Evolutionary conservation across 768 basidiomycete species (phyloP).

Genomic region (Phylloporus sp.): DNA sequence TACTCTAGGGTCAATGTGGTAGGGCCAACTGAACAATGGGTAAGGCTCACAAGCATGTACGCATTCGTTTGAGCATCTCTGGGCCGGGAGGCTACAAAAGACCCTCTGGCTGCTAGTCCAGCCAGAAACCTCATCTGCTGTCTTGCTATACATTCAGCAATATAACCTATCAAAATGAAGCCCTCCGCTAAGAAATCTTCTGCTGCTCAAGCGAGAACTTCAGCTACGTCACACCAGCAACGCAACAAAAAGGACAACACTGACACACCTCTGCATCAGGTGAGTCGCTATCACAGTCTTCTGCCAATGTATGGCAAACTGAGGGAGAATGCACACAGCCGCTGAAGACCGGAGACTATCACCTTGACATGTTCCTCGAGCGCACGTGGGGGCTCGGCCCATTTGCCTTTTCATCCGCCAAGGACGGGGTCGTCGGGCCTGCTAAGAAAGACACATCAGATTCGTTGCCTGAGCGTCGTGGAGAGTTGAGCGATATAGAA

Average conservation of each 20-base stretch:
- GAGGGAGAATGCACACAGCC: neutral
- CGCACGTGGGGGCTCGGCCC: constrained; percentile 29
- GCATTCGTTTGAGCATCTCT: neutral
- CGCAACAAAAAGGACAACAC: too few relatives aligned
- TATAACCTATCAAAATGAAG: neutral
- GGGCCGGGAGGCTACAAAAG: neutral
- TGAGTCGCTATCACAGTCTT: neutral
- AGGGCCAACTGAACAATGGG: neutral
- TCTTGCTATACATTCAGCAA: neutral
- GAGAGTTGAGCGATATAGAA: neutral
- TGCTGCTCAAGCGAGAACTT: too few relatives aligned
- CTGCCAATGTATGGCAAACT: neutral
- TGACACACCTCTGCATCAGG: too few relatives aligned
- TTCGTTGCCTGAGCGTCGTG: neutral
- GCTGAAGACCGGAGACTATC: constrained; percentile 35
- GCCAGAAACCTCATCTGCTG: neutral
- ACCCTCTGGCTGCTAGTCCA: neutral
- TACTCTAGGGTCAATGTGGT: neutral
- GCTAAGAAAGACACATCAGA: too few relatives aligned
- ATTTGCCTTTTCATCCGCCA: constrained; percentile 10
- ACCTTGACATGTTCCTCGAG: constrained; percentile 45
- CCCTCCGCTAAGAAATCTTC: too few relatives aligned
- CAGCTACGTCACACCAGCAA: too few relatives aligned
- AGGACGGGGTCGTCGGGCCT: constrained; percentile 6
- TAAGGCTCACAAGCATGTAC: neutral